Evolutionary conservation across 208 protist genomes (phyloP).

Genomic region (Jaenimonas drosophilae): DNA sequence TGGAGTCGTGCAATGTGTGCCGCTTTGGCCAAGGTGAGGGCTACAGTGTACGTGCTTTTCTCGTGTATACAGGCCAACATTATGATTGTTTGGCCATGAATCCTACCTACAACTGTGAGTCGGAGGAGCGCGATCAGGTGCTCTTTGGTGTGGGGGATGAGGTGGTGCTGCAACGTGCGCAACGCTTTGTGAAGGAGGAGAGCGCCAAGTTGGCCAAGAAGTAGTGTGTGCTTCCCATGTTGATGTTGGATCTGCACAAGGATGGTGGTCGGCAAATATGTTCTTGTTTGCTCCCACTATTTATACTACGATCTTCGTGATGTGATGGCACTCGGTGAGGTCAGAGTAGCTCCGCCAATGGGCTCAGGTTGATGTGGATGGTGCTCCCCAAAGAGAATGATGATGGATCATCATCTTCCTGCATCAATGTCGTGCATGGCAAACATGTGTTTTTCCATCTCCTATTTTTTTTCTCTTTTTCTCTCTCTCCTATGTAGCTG

Average conservation of each 20-base stretch:
- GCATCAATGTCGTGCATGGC: background rate
- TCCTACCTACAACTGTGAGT: conserved; percentile 42
- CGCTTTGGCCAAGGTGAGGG: conserved; percentile 71
- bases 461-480: conserved; percentile 9
- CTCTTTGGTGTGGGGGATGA: conserved; percentile 78
- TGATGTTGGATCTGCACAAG: no score
- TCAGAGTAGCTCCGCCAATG: no score
- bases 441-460: conserved; percentile 3
- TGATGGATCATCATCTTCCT: background rate
- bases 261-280: no score
- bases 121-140: conserved; percentile 75
- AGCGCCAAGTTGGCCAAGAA: no score
- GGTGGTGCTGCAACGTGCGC: conserved; percentile 55
- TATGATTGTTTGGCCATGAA: conserved; percentile 92
- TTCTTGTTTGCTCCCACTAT: no score
- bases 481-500: background rate
- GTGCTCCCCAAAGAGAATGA: no score
- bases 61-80: conserved; percentile 92
- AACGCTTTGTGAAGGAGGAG: conserved; percentile 75
- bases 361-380: no score
- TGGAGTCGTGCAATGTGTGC: conserved; percentile 68
- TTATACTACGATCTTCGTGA: no score
- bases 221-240: no score
- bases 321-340: background rate
- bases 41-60: conserved; percentile 75